Base-by-base conservation (phyloP, 805 yeast genomes). In the Pichia rugopelliculosa region DNA sequence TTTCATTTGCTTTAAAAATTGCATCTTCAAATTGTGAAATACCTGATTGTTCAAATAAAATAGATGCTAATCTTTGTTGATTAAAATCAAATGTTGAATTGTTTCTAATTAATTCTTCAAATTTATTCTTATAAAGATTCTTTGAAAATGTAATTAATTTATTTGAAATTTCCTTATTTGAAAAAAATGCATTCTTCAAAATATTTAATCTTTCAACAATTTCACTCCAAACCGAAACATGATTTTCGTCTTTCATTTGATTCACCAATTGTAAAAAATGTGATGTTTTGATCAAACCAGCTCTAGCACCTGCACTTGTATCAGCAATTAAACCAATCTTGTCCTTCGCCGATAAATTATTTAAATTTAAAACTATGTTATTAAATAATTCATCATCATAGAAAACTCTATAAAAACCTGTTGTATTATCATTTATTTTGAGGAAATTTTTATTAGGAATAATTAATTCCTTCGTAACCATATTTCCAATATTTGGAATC, bases 271-370 rank as follows among this genome's bases (percentile, higher is more conserved):
- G 62, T 60, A 79, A 67, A 39, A 77, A 70, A 11, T 74, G 67
- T 9, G 71, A 58, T 1, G 79, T 71, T 21, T 64, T 58, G 21
- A 63, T 52, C 33, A 67, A 57, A 6, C 80, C 80, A 1, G 80
- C 67, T 45, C 69, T 68, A 3, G 80, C 75, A 27, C 73, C 70
- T 1, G 80, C 67, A 1, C 72, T 66, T 3, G 71, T 59, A 58
- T 79, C 85, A 1, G 82, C 79, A 46, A 79, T 62, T 26, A 79
- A 60, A 1, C 80, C 81, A 49, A 79, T 73, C 52, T 72, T 73
- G 54, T 79, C 82, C 46, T 68, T 70, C 4, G 74, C 59, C 4
- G 76, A 62, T 26, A 78, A 59, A 23, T 60, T 49, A 17, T 58
- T 59, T 36, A 76, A 56, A 51, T 71, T 62, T 0, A 69, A 62